Conservation (phyloP, 148 eudicot species). For the Amaranthus hypochondriacus region DNA sequence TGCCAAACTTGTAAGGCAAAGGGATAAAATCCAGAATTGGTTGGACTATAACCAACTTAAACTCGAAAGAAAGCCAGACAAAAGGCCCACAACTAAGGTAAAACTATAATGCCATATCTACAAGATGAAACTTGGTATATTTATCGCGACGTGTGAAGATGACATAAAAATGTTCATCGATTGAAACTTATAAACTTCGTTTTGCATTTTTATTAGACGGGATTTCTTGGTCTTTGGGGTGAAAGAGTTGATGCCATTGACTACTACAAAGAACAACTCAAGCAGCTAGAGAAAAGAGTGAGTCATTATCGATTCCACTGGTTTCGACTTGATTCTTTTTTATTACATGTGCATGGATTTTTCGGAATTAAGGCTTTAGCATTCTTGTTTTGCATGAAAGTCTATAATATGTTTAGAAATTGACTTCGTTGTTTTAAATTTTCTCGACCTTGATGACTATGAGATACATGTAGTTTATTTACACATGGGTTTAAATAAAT, state of each 20-base stretch:
- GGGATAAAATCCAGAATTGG: constrained; percentile 76
- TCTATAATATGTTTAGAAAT: background rate
- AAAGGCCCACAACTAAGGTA: constrained; percentile 81
- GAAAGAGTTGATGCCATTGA: constrained; percentile 67
- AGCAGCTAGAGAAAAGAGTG: constrained; percentile 60
- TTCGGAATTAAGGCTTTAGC: background rate
- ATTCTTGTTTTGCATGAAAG: background rate
- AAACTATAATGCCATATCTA: background rate
- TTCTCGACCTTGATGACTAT: background rate
- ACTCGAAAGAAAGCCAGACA: constrained; percentile 74
- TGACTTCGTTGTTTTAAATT: background rate
- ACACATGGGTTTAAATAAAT: constrained; percentile 6
- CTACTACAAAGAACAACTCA: constrained; percentile 53
- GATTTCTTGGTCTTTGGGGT: constrained; percentile 91
- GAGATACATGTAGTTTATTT: background rate
- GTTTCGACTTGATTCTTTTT: background rate
- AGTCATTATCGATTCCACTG: constrained; percentile 20
- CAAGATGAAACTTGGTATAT: background rate
- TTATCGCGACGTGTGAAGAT: background rate
- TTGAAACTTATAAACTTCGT: constrained; percentile 10
- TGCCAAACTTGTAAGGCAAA: constrained; percentile 61
- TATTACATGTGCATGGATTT: background rate
- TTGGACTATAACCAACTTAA: constrained; percentile 82
- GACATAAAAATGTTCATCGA: background rate
- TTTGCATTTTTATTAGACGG: constrained; percentile 42